Evolutionary conservation across 2,329 filamentous ascomycete genomes (phyloP), one percentile per base, ranked within the genome.

Genomic region (Exophiala oligosperma): DNA sequence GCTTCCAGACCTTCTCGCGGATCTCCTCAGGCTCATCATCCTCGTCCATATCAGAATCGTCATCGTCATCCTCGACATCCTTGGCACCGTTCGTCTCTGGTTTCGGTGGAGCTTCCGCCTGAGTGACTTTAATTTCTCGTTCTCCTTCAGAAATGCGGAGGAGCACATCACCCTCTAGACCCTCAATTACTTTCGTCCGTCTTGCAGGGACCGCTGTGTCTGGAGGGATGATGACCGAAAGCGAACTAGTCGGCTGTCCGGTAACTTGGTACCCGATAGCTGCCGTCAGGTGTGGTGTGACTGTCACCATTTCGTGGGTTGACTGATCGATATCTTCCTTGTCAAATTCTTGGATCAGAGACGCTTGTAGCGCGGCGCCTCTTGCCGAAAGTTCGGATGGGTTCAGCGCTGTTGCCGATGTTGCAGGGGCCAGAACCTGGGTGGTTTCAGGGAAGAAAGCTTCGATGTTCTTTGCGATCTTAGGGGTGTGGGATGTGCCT

Each of bases 351-450:
- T 92, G 87, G 74, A 99, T 91, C 64, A 99, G 81, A 60, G 88
- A 95, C 38, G 94, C 94, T 78, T 99, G 94, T 68, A 99, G 91
- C 32, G 94, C 93, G 61, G 94, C 94, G 71, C 94, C 94, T 64
- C 94, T 87, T 63, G 90, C 89, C 69, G 88, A 81, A 56, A 97
- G 83, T 79, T 97, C 93, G 2, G 91, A 94, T 64, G 94, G 94
- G 84, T 97, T 97, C 78, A 97, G 86, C 63, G 93, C 89, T 26
- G 81, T 81, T 40, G 88, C 69, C 65, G 80, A 85, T 54, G 92
- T 96, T 57, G 92, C 87, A 46, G 93, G 94, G 1, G 94, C 90
- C 64, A 93, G 83, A 68, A 99, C 84, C 48, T 78, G 77, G 61
- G 92, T 96, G 57, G 81, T 84, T 70, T 88, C 84, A 56, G 91